Evolutionary conservation across 1,139 yeast species (phyloP).

Genomic region (Diutina sp.): DNA sequence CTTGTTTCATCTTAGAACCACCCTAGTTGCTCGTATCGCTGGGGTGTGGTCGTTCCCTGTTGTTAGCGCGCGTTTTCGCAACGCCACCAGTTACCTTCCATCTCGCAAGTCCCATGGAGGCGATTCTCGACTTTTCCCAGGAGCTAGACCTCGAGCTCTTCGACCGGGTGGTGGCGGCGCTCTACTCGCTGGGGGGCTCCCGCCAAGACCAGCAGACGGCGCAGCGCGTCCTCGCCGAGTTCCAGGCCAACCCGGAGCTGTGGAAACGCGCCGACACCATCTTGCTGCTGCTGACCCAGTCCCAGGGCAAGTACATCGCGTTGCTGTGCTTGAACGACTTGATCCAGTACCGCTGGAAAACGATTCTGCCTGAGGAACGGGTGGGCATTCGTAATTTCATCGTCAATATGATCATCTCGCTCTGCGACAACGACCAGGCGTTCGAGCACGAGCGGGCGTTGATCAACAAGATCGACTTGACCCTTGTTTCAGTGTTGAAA

Average conservation of each 20-base stretch:
- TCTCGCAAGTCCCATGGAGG: conserved; percentile 1
- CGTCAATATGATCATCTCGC: conserved; percentile 83
- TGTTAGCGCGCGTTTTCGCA: background rate
- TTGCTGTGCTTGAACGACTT: conserved; percentile 79
- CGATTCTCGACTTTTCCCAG: conserved; percentile 68
- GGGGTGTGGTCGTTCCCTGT: background rate
- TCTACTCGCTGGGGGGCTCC: conserved; percentile 57
- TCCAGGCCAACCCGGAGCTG: conserved; percentile 90
- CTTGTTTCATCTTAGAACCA: too few species aligned
- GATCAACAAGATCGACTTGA: conserved; percentile 86
- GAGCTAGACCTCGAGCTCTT: conserved; percentile 71
- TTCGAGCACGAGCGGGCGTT: conserved; percentile 69
- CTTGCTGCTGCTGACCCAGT: conserved; percentile 60
- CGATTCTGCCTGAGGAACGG: conserved; percentile 75
- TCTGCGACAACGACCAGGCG: conserved; percentile 77
- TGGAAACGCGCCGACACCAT: conserved; percentile 94
- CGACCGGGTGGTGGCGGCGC: conserved; percentile 80
- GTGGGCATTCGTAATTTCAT: conserved; percentile 85
- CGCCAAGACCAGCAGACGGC: conserved; percentile 59
- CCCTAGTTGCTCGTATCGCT: background rate
- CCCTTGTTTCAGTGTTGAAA: conserved; percentile 84
- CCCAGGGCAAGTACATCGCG: conserved; percentile 89
- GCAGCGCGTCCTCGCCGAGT: conserved; percentile 69
- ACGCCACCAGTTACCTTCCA: background rate
- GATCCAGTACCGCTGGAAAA: conserved; percentile 88